Percentiles rank a stretch among this genome's conserved stretches.
These are phyloP conservation scores for Fusarium pilosicola DNA, from an alignment of 2,329 filamentous ascomycete genomes.

Conservation along the genomic window DNA sequence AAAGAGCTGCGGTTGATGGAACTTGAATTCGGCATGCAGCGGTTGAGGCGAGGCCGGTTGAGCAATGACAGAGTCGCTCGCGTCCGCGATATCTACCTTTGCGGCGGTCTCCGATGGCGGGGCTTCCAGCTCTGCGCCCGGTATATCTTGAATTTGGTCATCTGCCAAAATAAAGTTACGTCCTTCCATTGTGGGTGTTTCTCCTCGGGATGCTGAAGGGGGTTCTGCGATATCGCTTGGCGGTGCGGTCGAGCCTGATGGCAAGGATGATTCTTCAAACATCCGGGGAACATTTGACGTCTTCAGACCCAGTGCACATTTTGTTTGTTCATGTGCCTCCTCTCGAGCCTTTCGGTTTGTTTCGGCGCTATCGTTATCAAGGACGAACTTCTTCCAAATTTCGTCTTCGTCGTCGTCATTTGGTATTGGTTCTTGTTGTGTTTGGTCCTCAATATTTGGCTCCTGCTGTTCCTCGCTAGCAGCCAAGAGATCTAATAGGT, in stretches of 20 bases:
- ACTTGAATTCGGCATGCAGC: conserved; percentile 37
- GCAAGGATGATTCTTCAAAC: conserved; percentile 21
- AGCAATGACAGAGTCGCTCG: conserved; percentile 21
- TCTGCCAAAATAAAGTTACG: not conserved
- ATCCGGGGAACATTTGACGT: not conserved
- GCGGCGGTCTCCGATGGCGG: conserved; percentile 8
- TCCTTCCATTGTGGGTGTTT: not conserved
- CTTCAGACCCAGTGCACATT: conserved; percentile 14
- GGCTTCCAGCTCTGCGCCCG: not conserved
- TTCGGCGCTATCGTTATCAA: conserved; percentile 37
- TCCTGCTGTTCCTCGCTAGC: conserved; percentile 13
- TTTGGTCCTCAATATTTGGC: not conserved
- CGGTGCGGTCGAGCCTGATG: not conserved
- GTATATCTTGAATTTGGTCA: not conserved
- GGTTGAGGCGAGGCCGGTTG: conserved; percentile 28
- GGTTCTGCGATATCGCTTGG: conserved; percentile 34
- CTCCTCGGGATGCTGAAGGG: conserved; percentile 23
- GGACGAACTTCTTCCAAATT: conserved; percentile 46
- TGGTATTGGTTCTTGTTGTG: not conserved
- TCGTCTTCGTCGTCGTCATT: conserved; percentile 43
- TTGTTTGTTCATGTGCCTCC: conserved; percentile 37
- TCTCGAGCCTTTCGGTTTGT: conserved; percentile 32
- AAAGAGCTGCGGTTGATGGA: conserved; percentile 48
- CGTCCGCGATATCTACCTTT: conserved; percentile 7
- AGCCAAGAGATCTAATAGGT: conserved; percentile 37